Conservation (phyloP, 2,329 filamentous ascomycete genomes). For the Claviceps spartinae region DNA sequence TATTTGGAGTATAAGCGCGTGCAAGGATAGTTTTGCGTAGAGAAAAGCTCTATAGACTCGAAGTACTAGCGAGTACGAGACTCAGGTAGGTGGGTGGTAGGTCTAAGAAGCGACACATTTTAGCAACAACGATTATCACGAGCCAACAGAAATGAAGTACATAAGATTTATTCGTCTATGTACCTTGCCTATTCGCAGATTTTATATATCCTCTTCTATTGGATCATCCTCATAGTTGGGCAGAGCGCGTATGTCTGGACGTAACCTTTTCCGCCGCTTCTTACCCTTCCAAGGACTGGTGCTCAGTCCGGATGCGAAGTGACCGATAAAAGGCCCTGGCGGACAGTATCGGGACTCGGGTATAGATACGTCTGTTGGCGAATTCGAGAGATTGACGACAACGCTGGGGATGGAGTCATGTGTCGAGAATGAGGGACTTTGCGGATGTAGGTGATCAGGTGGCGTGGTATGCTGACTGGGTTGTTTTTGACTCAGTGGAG, state of each 20-base stretch:
- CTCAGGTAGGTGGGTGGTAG: too few species aligned
- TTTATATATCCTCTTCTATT: constrained; percentile 13
- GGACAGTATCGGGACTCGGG: constrained; percentile 3
- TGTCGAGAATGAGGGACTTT: not conserved
- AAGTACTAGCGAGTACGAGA: too few species aligned
- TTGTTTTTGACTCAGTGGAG: constrained; percentile 5
- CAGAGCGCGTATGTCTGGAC: constrained; percentile 20
- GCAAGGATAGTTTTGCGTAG: too few species aligned
- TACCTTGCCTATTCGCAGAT: not conserved
- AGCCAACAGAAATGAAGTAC: too few species aligned
- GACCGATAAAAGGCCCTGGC: constrained; percentile 16
- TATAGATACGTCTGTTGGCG: not conserved
- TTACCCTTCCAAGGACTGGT: constrained; percentile 7
- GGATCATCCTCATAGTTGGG: constrained; percentile 20
- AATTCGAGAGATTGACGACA: constrained; percentile 3
- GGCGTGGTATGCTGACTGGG: not conserved
- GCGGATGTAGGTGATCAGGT: not conserved
- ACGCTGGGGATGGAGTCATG: constrained; percentile 2
- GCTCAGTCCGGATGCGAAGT: constrained; percentile 10
- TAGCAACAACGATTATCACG: not conserved
- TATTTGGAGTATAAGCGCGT: too few species aligned
- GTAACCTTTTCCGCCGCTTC: constrained; percentile 9
- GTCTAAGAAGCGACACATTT: not conserved
- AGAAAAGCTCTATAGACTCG: too few species aligned
- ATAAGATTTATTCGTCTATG: not conserved